A percentile compares a stretch with the other conserved stretches of the same genome.
These are phyloP conservation scores for Candida anglica DNA, from an alignment of 805 yeast genomes.

Conservation along the genomic window DNA sequence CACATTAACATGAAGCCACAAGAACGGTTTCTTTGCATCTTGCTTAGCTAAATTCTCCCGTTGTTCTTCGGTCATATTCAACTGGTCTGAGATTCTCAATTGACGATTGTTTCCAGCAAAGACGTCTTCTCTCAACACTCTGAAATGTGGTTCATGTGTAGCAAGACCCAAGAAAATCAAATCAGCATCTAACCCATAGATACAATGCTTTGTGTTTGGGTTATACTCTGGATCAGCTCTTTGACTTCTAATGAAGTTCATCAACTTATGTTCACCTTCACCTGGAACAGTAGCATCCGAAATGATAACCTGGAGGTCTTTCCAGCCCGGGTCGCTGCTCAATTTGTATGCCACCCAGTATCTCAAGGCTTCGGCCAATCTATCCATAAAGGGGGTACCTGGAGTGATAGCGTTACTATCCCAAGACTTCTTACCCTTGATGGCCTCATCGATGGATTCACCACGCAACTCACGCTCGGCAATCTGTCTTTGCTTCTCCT, in stretches of 20 bases:
- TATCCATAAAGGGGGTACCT: slow-evolving; percentile 97
- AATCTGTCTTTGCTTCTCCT: slow-evolving; percentile 60
- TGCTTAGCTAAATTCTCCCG: slow-evolving; percentile 34
- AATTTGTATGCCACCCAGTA: slow-evolving; percentile 93
- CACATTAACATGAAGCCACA: slow-evolving; percentile 89
- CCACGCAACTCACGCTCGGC: slow-evolving; percentile 61
- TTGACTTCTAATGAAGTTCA: slow-evolving; percentile 92
- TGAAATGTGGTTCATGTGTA: slow-evolving; percentile 96
- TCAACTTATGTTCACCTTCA: slow-evolving; percentile 98
- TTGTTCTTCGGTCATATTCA: slow-evolving; percentile 61
- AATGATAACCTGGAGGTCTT: slow-evolving; percentile 78
- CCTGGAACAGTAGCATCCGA: slow-evolving; percentile 98
- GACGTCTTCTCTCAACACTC: slow-evolving; percentile 92
- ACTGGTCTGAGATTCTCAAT: slow-evolving; percentile 44
- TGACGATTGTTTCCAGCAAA: slow-evolving; percentile 68
- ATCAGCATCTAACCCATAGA: slow-evolving; percentile 97
- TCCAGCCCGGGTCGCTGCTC: slow-evolving; percentile 91
- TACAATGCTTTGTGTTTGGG: slow-evolving; percentile 93
- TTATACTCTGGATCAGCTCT: slow-evolving; percentile 81
- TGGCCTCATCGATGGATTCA: slow-evolving; percentile 69
- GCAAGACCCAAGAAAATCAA: slow-evolving; percentile 93
- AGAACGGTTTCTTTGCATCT: slow-evolving; percentile 71
- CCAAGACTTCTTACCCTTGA: slow-evolving; percentile 77
- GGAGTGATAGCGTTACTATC: slow-evolving; percentile 97
- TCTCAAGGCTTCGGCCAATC: slow-evolving; percentile 72